phyloP scores from a whole-genome alignment of 2,329 filamentous ascomycete genomes.

The Ophiocordyceps camponoti-saundersi region DNA sequence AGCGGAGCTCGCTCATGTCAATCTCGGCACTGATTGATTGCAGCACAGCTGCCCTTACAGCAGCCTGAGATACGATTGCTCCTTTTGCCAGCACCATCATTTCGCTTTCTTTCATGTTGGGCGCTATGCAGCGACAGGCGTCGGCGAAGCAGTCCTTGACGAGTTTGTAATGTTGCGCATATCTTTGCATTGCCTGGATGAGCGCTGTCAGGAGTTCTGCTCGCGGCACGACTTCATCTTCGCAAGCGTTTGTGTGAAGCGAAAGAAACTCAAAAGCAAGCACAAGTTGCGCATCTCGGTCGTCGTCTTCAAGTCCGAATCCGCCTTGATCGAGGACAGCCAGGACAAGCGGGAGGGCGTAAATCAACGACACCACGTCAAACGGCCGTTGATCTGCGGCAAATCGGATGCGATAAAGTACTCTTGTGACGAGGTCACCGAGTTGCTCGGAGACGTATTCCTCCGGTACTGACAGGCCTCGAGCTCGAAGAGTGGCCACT shows the following conservation, averaged over 20 bases:
- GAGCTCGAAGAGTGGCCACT: slow-evolving; percentile 66
- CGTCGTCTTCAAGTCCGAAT: slow-evolving; percentile 55
- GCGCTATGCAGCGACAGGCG: slow-evolving; percentile 66
- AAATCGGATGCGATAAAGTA: slow-evolving; percentile 81
- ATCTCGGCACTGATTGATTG: slow-evolving; percentile 85
- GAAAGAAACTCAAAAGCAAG: slow-evolving; percentile 76
- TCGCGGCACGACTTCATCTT: slow-evolving; percentile 60
- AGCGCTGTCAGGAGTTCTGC: slow-evolving; percentile 54
- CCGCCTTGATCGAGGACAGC: slow-evolving; percentile 65
- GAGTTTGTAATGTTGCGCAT: slow-evolving; percentile 85
- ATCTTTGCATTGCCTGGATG: slow-evolving; percentile 69
- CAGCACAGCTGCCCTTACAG: slow-evolving; percentile 69
- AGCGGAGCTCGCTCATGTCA: slow-evolving; percentile 73
- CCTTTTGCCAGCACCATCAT: slow-evolving; percentile 62
- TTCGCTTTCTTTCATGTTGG: slow-evolving; percentile 60
- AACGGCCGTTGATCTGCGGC: slow-evolving; percentile 88
- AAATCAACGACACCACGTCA: slow-evolving; percentile 73
- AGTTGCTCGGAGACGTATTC: slow-evolving; percentile 66
- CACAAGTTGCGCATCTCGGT: slow-evolving; percentile 76
- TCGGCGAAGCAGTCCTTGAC: slow-evolving; percentile 87
- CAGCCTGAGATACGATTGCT: slow-evolving; percentile 58
- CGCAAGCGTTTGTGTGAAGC: slow-evolving; percentile 70
- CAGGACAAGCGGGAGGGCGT: slow-evolving; percentile 69
- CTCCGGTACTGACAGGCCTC: slow-evolving; percentile 56
- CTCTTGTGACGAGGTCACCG: slow-evolving; percentile 67